A percentile compares a stretch with the other conserved stretches of the same genome.
These are phyloP conservation scores for Botryosphaeria dothidea DNA, from an alignment of 2,329 filamentous ascomycete species.

Conservation along the genomic window DNA sequence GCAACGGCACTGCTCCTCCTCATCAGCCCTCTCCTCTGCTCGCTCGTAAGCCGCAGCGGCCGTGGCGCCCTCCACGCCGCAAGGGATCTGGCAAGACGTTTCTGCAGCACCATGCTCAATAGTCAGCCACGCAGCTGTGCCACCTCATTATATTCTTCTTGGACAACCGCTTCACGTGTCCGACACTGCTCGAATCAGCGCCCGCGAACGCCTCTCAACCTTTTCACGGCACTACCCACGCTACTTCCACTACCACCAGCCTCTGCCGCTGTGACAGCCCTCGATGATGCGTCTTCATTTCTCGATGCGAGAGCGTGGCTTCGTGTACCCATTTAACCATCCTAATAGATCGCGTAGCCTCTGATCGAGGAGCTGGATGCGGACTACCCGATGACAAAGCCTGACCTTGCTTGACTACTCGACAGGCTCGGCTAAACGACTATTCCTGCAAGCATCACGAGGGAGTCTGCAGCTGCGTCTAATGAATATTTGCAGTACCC, in stretches of 20 bases:
- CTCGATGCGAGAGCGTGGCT: not conserved
- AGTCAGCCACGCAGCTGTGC: constrained; percentile 12
- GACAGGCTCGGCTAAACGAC: not conserved
- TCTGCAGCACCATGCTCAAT: constrained; percentile 9
- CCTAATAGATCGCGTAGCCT: not conserved
- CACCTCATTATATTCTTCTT: not conserved
- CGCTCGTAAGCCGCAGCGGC: not conserved
- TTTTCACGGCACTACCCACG: not conserved
- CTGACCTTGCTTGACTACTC: not conserved
- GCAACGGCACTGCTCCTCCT: not conserved
- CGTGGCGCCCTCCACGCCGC: not conserved
- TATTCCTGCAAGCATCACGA: not conserved
- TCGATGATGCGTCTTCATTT: constrained; percentile 10
- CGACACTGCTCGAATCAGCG: constrained; percentile 9
- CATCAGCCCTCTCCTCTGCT: not conserved
- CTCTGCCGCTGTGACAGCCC: constrained; percentile 6
- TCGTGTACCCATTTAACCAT: not conserved
- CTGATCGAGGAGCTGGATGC: not conserved
- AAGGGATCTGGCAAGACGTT: constrained; percentile 3
- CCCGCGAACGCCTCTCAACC: not conserved
- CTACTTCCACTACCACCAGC: no score
- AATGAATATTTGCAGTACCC: not conserved
- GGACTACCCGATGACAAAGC: no score
- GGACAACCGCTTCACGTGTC: not conserved
- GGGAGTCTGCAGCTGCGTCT: constrained; percentile 1